These are phyloP conservation scores for Fusarium floridanum DNA, from an alignment of 2,329 filamentous ascomycete species.

Conservation along the genomic window DNA sequence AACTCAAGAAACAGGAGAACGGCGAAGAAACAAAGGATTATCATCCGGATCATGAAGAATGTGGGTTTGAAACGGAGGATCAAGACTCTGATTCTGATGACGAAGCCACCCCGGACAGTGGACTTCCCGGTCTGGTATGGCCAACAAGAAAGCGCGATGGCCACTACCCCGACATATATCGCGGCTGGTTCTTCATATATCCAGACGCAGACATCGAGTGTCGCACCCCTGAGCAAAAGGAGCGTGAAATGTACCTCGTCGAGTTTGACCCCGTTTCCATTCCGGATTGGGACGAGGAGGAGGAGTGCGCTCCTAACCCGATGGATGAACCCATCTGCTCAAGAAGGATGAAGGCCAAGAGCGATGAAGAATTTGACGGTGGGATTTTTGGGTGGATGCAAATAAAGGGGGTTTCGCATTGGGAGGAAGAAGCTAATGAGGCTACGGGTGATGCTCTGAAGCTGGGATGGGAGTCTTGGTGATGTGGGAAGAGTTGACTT, in stretches of 20 bases:
- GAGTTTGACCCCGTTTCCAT: neutral
- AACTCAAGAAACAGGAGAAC: neutral
- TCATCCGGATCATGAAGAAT: neutral
- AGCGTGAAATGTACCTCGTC: neutral
- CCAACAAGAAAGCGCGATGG: neutral
- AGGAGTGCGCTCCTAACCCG: too few relatives aligned
- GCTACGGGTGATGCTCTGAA: neutral
- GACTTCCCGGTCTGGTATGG: neutral
- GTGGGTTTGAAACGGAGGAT: neutral
- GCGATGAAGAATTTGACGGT: neutral
- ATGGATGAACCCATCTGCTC: neutral
- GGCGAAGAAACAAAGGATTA: neutral
- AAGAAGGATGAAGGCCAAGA: neutral
- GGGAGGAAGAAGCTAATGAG: neutral
- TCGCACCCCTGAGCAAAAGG: neutral
- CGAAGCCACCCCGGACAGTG: neutral
- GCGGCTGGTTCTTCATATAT: neutral
- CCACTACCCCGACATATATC: neutral
- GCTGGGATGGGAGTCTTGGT: conserved; percentile 1
- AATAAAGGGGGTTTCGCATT: neutral
- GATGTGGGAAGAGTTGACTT: neutral
- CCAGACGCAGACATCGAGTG: neutral
- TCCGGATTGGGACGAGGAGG: neutral
- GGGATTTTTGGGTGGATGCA: neutral
- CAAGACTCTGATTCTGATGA: neutral